These are phyloP conservation scores for Botryococcus braunii DNA, from an alignment of 163 green algal species.

Conservation along the genomic window DNA sequence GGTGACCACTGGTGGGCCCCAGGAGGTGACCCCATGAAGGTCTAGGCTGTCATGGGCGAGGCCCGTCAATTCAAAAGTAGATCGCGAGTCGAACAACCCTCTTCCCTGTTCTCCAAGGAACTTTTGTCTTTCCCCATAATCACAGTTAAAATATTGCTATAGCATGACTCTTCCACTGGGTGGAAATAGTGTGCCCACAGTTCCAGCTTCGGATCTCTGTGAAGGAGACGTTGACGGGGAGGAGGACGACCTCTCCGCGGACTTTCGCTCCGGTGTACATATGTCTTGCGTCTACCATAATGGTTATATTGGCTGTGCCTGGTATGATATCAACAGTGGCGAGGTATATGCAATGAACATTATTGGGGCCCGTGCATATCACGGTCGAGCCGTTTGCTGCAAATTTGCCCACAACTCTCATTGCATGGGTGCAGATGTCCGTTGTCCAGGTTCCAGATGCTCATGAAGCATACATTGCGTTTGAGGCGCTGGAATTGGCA, in stretches of 20 bases:
- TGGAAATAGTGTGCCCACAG: too few relatives aligned
- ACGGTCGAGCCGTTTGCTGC: background rate
- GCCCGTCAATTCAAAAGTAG: too few relatives aligned
- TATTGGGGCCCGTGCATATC: background rate
- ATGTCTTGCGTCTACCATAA: background rate
- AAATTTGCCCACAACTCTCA: background rate
- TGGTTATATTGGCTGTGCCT: constrained; percentile 20
- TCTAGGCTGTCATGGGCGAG: too few relatives aligned
- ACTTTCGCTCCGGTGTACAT: background rate
- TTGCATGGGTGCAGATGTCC: background rate
- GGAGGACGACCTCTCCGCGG: too few relatives aligned
- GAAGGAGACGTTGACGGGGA: background rate
- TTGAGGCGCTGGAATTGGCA: background rate
- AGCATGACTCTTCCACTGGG: too few relatives aligned
- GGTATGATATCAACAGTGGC: constrained; percentile 20
- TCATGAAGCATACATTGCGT: background rate
- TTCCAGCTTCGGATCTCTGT: too few relatives aligned
- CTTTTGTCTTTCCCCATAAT: too few relatives aligned
- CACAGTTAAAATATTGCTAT: too few relatives aligned
- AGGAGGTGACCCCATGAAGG: too few relatives aligned
- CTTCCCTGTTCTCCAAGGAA: too few relatives aligned
- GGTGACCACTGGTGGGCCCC: too few relatives aligned
- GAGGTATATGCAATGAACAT: constrained; percentile 13
- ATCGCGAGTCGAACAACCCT: too few relatives aligned
- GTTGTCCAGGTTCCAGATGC: background rate